A percentile compares a stretch with the other conserved stretches of the same genome.
Evolutionary conservation across 805 yeast genomes (phyloP).

Genomic region (Starmerella tilneyi): DNA sequence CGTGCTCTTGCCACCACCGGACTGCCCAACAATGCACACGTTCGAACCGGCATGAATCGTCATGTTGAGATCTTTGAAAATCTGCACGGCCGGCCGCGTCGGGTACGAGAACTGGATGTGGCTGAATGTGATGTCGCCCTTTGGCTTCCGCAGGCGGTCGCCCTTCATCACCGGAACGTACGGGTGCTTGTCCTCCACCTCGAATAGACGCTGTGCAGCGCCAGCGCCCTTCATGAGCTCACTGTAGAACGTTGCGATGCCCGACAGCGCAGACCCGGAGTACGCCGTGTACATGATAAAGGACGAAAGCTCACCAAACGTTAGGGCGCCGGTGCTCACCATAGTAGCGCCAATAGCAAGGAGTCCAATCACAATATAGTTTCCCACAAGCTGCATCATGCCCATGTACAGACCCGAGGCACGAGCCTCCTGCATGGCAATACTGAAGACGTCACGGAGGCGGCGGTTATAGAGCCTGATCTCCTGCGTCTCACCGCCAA

Average conservation of each 20-base stretch:
- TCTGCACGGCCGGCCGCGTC: slow-evolving; percentile 60
- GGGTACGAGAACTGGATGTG: slow-evolving; percentile 70
- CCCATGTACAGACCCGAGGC: slow-evolving; percentile 69
- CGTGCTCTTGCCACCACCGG: slow-evolving; percentile 93
- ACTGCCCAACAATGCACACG: slow-evolving; percentile 91
- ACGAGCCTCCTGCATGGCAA: slow-evolving; percentile 70
- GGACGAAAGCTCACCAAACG: slow-evolving; percentile 82
- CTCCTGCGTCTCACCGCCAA: slow-evolving; percentile 74
- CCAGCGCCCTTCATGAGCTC: slow-evolving; percentile 97
- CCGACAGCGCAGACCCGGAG: slow-evolving; percentile 87
- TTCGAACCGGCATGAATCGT: slow-evolving; percentile 70
- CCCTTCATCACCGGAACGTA: slow-evolving; percentile 61
- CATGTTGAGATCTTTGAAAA: slow-evolving; percentile 53
- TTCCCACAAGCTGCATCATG: slow-evolving; percentile 75
- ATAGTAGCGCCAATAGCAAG: slow-evolving; percentile 71
- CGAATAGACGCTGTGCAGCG: slow-evolving; percentile 86
- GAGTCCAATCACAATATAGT: slow-evolving; percentile 64
- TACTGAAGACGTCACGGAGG: slow-evolving; percentile 51
- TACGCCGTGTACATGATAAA: slow-evolving; percentile 93
- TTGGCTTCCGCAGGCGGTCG: slow-evolving; percentile 31
- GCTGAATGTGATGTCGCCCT: slow-evolving; percentile 44
- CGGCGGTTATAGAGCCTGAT: slow-evolving; percentile 64
- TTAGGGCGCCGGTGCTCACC: slow-evolving; percentile 63
- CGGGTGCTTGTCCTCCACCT: slow-evolving; percentile 69
- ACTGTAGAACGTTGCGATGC: slow-evolving; percentile 80